A percentile compares a stretch with the other conserved stretches of the same genome.
These are phyloP conservation scores for Nothophaeocryptopus gaeumannii DNA, from an alignment of 2,329 filamentous ascomycete species.

Conservation along the genomic window DNA sequence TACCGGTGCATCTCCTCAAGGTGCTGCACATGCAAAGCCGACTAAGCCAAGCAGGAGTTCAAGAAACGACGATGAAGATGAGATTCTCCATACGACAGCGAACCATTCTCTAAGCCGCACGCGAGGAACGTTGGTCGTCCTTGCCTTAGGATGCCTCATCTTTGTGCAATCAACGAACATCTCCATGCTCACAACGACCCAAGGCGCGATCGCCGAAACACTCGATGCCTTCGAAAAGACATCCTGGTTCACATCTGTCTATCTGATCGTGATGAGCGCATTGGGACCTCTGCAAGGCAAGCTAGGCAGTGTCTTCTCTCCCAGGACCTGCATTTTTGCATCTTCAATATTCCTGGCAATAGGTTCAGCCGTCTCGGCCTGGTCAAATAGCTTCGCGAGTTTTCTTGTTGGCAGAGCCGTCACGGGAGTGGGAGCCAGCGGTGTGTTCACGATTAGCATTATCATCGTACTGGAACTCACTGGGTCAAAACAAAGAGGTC, in stretches of 20 bases:
- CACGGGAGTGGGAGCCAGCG: constrained; percentile 67
- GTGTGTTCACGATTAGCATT: constrained; percentile 69
- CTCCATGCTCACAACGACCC: constrained; percentile 76
- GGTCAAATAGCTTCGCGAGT: constrained; percentile 55
- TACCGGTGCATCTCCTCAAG: neutral
- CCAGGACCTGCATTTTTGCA: constrained; percentile 62
- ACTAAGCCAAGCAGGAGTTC: no score
- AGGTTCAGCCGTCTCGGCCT: constrained; percentile 64
- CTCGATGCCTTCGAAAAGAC: constrained; percentile 69
- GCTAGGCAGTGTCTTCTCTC: constrained; percentile 70
- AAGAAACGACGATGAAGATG: no score
- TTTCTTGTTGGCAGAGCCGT: constrained; percentile 70
- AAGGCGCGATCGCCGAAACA: constrained; percentile 72
- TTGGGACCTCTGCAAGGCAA: constrained; percentile 69
- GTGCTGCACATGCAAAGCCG: neutral
- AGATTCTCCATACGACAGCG: constrained; percentile 18
- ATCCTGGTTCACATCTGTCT: constrained; percentile 79
- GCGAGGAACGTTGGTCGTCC: constrained; percentile 20
- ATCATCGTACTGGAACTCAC: constrained; percentile 75
- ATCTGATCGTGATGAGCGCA: constrained; percentile 61
- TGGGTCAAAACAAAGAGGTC: constrained; percentile 62
- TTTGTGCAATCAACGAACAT: constrained; percentile 61
- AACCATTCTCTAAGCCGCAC: constrained; percentile 24
- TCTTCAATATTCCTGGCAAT: constrained; percentile 58
- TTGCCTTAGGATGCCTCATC: constrained; percentile 33